phyloP scores from a whole-genome alignment of 768 basidiomycete species.

The Russula earlei region DNA sequence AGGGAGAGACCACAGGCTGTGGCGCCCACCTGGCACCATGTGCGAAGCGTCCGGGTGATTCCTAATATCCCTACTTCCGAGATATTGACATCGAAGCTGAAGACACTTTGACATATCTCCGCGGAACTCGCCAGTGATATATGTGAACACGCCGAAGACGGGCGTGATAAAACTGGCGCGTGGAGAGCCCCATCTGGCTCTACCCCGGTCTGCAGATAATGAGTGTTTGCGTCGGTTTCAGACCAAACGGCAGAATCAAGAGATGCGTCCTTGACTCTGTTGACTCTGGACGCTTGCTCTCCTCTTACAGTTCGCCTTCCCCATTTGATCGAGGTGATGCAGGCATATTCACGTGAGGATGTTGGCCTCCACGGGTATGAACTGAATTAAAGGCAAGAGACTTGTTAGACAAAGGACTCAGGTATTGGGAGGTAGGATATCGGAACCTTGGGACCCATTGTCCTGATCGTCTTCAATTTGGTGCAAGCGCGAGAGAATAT shows the following conservation, averaged over 20 bases:
- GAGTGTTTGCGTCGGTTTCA: neutral
- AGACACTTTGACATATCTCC: neutral
- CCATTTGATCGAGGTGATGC: neutral
- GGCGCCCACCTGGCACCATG: neutral
- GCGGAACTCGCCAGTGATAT: neutral
- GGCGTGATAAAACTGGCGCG: neutral
- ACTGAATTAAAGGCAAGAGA: neutral
- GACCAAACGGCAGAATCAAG: neutral
- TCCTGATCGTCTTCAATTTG: neutral
- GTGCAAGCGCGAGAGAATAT: neutral
- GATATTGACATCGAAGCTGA: constrained; percentile 1
- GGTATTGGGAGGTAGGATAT: neutral
- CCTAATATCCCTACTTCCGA: neutral
- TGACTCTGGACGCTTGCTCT: neutral
- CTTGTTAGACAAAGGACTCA: neutral
- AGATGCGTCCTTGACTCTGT: neutral
- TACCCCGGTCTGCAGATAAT: neutral
- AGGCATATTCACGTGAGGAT: no score
- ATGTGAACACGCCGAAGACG: neutral
- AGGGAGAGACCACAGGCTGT: neutral
- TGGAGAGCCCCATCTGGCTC: neutral
- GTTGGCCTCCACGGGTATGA: neutral
- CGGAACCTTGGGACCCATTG: neutral
- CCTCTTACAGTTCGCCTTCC: neutral
- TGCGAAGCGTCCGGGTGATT: neutral